Conservation (phyloP, 345 rosid species). For the Eucalyptus regnans region DNA sequence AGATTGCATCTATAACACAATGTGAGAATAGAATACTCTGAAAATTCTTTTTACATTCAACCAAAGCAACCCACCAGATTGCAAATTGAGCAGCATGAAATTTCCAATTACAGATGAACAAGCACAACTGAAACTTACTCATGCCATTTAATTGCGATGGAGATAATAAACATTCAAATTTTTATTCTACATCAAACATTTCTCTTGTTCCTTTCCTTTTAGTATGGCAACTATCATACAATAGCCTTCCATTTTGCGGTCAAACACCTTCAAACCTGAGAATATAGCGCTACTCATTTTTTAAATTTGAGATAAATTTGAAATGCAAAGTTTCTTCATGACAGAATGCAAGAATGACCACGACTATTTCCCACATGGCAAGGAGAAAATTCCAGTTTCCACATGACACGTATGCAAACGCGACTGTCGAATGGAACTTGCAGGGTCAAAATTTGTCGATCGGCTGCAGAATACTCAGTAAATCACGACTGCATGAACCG, state of each 20-base stretch:
- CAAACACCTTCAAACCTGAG: neutral
- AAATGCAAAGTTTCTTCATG: neutral
- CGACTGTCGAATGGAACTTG: neutral
- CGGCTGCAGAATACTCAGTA: neutral
- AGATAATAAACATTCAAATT: neutral
- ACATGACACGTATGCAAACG: accelerated
- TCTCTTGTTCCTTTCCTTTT: neutral
- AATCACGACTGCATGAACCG: neutral
- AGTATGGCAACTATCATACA: neutral
- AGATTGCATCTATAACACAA: neutral
- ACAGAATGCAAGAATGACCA: neutral
- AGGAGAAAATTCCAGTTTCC: neutral
- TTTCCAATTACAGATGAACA: neutral
- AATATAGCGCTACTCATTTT: neutral
- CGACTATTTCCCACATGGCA: neutral
- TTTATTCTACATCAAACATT: neutral
- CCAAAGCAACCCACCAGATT: neutral
- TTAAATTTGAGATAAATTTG: neutral
- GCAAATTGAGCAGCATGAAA: neutral
- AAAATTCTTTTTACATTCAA: neutral
- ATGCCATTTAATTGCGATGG: neutral
- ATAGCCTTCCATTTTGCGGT: neutral
- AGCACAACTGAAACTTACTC: neutral
- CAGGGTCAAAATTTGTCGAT: neutral
- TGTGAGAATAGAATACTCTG: neutral